A percentile compares a stretch with the other conserved stretches of the same genome.
Conservation (phyloP, 345 rosid species). For the Eucalyptus curtisii region DNA sequence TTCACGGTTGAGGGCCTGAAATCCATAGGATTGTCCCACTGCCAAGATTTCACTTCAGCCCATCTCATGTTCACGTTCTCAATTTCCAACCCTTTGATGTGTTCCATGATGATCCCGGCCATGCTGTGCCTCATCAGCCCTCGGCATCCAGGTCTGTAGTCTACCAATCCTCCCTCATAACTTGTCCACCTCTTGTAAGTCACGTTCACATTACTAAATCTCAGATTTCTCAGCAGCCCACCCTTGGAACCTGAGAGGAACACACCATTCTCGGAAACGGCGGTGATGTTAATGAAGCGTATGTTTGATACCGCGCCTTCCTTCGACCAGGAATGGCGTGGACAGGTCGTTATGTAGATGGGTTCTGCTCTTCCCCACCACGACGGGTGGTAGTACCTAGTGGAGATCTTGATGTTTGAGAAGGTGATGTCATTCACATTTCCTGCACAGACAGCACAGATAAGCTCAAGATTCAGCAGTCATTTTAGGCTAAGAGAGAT, state of each 20-base stretch:
- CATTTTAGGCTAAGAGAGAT: neutral
- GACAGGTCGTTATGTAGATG: conserved; percentile 75
- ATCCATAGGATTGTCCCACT: conserved; percentile 74
- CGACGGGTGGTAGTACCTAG: conserved; percentile 73
- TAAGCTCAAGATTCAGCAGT: neutral
- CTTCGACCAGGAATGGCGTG: conserved; percentile 19
- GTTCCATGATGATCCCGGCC: conserved; percentile 85
- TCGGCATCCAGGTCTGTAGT: conserved; percentile 82
- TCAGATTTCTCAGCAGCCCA: conserved; percentile 45
- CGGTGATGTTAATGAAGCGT: conserved; percentile 54
- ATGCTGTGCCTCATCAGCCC: conserved; percentile 62
- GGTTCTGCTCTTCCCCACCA: conserved; percentile 99
- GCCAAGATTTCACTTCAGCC: conserved; percentile 16
- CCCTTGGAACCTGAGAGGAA: conserved; percentile 72
- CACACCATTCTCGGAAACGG: conserved; percentile 63
- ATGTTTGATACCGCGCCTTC: conserved; percentile 61
- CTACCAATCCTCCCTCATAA: conserved; percentile 52
- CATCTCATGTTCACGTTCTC: conserved; percentile 73
- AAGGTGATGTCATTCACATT: conserved; percentile 66
- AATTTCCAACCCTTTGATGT: conserved; percentile 59
- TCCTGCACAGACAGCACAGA: conserved; percentile 34
- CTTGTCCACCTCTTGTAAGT: conserved; percentile 63
- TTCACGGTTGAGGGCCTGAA: conserved; percentile 74
- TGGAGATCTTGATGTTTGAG: conserved; percentile 74
- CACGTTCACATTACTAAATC: conserved; percentile 52